Percentiles rank a stretch among this genome's conserved stretches.
These are phyloP conservation scores for Buddleja alternifolia DNA, from an alignment of 257 asterid species.

Conservation along the genomic window DNA sequence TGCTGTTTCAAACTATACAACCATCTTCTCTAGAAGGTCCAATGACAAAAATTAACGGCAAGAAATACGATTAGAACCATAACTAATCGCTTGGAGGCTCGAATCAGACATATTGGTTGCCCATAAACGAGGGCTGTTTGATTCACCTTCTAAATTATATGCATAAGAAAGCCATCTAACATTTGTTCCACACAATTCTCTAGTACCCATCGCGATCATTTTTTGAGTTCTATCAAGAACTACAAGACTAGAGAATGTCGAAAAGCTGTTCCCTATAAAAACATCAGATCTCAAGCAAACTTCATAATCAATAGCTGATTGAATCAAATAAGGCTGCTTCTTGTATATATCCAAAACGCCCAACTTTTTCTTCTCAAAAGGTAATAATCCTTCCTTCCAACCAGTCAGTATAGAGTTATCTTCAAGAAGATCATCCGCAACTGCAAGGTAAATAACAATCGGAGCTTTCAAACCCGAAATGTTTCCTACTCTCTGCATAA, in stretches of 20 bases:
- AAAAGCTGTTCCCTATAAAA: slow-evolving; percentile 87
- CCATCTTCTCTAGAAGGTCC: slow-evolving; percentile 23
- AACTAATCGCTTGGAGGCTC: slow-evolving; percentile 81
- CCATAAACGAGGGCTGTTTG: slow-evolving; percentile 63
- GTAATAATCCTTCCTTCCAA: slow-evolving; percentile 73
- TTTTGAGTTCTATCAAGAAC: slow-evolving; percentile 88
- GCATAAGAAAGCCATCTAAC: slow-evolving; percentile 71
- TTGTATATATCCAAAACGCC: slow-evolving; percentile 66
- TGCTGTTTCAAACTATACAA: not conserved
- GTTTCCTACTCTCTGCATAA: slow-evolving; percentile 70
- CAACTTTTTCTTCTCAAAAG: slow-evolving; percentile 75
- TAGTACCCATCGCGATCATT: slow-evolving; percentile 48
- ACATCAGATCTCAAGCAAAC: slow-evolving; percentile 88
- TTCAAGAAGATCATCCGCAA: slow-evolving; percentile 89
- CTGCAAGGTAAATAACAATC: slow-evolving; percentile 66
- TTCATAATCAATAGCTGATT: slow-evolving; percentile 89
- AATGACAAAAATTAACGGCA: slow-evolving; percentile 38
- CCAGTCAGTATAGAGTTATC: slow-evolving; percentile 63
- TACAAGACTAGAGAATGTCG: slow-evolving; percentile 90
- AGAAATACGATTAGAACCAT: slow-evolving; percentile 71
- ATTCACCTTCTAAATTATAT: slow-evolving; percentile 54
- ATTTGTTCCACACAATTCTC: slow-evolving; percentile 48
- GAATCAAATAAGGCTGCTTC: slow-evolving; percentile 73
- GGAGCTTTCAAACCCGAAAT: slow-evolving; percentile 63
- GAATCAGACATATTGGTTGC: slow-evolving; percentile 78